Evolutionary conservation across 2,329 filamentous ascomycete species (phyloP).

Genomic region (Macrophomina tecta): DNA sequence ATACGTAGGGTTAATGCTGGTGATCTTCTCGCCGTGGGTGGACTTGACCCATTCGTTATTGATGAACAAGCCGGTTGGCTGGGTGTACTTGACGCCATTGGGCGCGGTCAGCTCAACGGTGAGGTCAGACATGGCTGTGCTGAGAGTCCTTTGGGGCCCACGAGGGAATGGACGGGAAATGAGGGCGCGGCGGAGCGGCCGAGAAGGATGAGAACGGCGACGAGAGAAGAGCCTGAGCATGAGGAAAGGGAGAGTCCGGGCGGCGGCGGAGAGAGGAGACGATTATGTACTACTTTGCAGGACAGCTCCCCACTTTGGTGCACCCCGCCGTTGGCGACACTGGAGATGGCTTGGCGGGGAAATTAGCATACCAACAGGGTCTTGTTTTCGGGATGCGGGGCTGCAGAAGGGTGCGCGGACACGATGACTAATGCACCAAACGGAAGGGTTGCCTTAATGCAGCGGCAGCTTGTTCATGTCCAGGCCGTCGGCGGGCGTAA

Average conservation of each 20-base stretch:
- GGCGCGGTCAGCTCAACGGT: constrained; percentile 72
- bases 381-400: neutral
- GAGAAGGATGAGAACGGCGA: neutral
- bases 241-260: constrained; percentile 35
- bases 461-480: neutral
- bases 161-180: constrained; percentile 2
- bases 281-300: constrained; percentile 21
- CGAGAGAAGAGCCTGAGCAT: constrained; percentile 23
- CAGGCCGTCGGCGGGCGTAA: neutral
- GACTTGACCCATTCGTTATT: constrained; percentile 79
- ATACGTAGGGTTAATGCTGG: constrained; percentile 73
- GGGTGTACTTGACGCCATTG: constrained; percentile 74
- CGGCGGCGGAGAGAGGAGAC: constrained; percentile 16
- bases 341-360: constrained; percentile 24
- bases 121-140: constrained; percentile 53
- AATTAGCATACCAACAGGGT: neutral
- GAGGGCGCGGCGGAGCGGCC: neutral
- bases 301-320: constrained; percentile 28
- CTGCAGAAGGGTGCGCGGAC: neutral
- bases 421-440: neutral
- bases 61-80: constrained; percentile 81
- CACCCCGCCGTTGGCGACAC: constrained; percentile 37
- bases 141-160: constrained; percentile 2
- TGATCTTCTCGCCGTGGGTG: constrained; percentile 67
- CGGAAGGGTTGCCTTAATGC: neutral